Conservation (phyloP, 768 basidiomycete genomes). For the Tylopilus balloui region DNA sequence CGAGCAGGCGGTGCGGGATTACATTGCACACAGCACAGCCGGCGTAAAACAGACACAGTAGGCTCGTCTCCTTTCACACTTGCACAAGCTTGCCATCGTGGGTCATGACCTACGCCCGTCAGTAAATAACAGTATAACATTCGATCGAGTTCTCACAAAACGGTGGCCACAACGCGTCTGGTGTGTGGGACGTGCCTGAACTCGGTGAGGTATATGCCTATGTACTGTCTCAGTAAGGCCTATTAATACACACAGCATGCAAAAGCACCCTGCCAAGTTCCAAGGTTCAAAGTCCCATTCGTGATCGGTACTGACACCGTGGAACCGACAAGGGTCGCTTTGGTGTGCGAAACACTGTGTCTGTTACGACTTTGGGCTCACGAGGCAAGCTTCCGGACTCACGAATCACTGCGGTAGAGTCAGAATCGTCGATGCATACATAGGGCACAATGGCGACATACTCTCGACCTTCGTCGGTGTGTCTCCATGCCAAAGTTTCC, state of each 20-base stretch:
- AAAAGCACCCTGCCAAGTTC: slow-evolving; percentile 84
- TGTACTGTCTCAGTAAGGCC: neutral
- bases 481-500: slow-evolving; percentile 74
- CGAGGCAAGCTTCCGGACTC: slow-evolving; percentile 26
- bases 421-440: slow-evolving; percentile 1
- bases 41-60: neutral
- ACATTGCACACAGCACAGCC: neutral
- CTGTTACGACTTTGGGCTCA: neutral
- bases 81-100: neutral
- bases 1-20: neutral
- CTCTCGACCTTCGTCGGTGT: slow-evolving; percentile 93
- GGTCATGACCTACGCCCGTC: slow-evolving; percentile 11
- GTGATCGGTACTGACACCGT: slow-evolving; percentile 83
- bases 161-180: slow-evolving; percentile 73
- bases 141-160: slow-evolving; percentile 56
- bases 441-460: slow-evolving; percentile 29
- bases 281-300: slow-evolving; percentile 69
- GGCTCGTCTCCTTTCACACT: neutral
- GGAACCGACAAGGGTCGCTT: slow-evolving; percentile 79
- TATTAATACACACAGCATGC: neutral
- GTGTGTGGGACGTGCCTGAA: slow-evolving; percentile 68
- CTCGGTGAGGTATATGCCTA: slow-evolving; percentile 84
- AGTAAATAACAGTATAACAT: too few relatives aligned
- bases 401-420: slow-evolving; percentile 62
- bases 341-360: slow-evolving; percentile 81